phyloP scores from a whole-genome alignment of 345 rosid species.

The Heritiera fomes region DNA sequence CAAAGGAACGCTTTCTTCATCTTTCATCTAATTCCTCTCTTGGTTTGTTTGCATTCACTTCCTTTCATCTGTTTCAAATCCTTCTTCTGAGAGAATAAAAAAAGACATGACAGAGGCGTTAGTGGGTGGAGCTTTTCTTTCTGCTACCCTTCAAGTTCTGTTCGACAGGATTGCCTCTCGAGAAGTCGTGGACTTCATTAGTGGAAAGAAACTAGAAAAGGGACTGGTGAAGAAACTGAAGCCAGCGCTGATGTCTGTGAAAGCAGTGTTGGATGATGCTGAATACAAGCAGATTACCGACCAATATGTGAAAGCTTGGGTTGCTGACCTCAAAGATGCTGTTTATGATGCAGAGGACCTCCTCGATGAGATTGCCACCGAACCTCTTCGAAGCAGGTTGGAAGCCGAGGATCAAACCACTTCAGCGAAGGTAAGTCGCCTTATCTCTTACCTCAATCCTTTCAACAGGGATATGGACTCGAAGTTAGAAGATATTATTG shows the following conservation, averaged over 20 bases:
- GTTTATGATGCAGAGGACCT: conserved; percentile 4
- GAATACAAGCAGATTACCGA: conserved; percentile 21
- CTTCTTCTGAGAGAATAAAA: neutral
- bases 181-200: neutral
- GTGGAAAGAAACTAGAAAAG: neutral
- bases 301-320: neutral
- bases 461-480: neutral
- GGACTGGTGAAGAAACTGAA: conserved; percentile 13
- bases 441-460: neutral
- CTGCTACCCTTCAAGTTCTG: conserved; percentile 25
- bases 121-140: conserved; percentile 12
- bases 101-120: neutral
- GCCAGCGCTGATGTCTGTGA: neutral
- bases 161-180: conserved; percentile 16
- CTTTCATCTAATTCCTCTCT: neutral
- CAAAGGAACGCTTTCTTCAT: too few species aligned
- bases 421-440: neutral
- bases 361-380: neutral
- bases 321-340: conserved; percentile 23
- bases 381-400: neutral
- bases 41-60: neutral
- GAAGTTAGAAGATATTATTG: neutral
- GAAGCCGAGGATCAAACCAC: neutral
- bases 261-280: conserved; percentile 17
- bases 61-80: neutral